phyloP scores from a whole-genome alignment of 345 rosid species.

The Gossypium sturtianum region DNA sequence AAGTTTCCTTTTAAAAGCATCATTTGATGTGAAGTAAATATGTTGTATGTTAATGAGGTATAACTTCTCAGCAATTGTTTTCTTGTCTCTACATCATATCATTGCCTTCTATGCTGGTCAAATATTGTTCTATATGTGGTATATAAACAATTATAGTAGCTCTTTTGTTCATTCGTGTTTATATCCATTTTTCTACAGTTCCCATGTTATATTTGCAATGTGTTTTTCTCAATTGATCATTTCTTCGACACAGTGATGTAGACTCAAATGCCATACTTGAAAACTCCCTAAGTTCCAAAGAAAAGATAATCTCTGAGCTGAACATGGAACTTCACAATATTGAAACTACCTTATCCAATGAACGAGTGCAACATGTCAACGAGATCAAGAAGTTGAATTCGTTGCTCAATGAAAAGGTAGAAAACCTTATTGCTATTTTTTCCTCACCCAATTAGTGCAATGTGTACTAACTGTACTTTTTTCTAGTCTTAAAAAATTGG shows the following conservation, averaged over 20 bases:
- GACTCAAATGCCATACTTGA: slow-evolving; percentile 83
- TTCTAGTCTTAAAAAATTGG: background rate
- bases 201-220: slow-evolving; percentile 6
- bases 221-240: slow-evolving; percentile 6
- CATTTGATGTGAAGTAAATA: background rate
- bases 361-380: slow-evolving; percentile 70
- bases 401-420: slow-evolving; percentile 69
- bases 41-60: background rate
- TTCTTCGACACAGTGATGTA: slow-evolving; percentile 48
- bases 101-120: background rate
- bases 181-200: background rate
- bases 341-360: slow-evolving; percentile 70
- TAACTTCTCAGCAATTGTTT: background rate
- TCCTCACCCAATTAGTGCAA: background rate
- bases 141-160: background rate
- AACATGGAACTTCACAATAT: slow-evolving; percentile 85
- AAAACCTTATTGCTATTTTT: background rate
- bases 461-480: background rate
- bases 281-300: slow-evolving; percentile 83
- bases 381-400: slow-evolving; percentile 78
- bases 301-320: slow-evolving; percentile 88
- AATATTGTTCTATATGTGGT: background rate
- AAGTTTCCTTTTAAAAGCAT: background rate
- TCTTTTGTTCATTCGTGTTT: background rate
- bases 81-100: background rate